These are phyloP conservation scores for Dothiorella sarmentorum DNA, from an alignment of 2,329 filamentous ascomycete species.

Conservation along the genomic window DNA sequence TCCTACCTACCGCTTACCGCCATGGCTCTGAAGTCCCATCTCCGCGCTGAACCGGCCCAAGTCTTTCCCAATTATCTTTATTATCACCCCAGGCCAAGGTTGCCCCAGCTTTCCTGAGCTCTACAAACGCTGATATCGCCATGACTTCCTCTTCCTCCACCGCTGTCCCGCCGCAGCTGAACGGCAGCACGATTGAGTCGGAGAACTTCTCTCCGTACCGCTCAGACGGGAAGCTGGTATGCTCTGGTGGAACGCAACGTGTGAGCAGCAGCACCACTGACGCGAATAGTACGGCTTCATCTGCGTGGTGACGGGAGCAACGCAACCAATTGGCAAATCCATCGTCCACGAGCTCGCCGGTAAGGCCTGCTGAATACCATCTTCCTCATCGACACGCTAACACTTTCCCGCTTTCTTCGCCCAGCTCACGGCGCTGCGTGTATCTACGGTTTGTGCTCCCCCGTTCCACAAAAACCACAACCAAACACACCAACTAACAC, in stretches of 20 bases:
- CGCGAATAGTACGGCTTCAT: conserved; percentile 57
- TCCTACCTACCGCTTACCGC: background rate
- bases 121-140: background rate
- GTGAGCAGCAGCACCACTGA: too few species aligned
- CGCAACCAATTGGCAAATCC: conserved; percentile 58
- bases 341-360: conserved; percentile 59
- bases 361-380: conserved; percentile 25
- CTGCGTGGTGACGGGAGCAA: conserved; percentile 61
- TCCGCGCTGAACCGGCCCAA: background rate
- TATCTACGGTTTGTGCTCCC: conserved; percentile 46
- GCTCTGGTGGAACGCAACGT: too few species aligned
- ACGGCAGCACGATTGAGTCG: conserved; percentile 29
- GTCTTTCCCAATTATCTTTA: background rate
- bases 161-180: background rate
- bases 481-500: background rate
- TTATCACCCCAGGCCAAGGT: background rate
- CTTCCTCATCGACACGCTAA: background rate
- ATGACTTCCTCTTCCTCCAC: background rate
- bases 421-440: conserved; percentile 61
- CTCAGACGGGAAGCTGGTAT: conserved; percentile 55
- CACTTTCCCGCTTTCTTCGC: too few species aligned
- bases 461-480: background rate
- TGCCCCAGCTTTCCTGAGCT: background rate
- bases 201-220: conserved; percentile 57
- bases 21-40: background rate